Conservation (phyloP, 371 early-diverging fungal species). For the Furculomyces boomerangus region DNA sequence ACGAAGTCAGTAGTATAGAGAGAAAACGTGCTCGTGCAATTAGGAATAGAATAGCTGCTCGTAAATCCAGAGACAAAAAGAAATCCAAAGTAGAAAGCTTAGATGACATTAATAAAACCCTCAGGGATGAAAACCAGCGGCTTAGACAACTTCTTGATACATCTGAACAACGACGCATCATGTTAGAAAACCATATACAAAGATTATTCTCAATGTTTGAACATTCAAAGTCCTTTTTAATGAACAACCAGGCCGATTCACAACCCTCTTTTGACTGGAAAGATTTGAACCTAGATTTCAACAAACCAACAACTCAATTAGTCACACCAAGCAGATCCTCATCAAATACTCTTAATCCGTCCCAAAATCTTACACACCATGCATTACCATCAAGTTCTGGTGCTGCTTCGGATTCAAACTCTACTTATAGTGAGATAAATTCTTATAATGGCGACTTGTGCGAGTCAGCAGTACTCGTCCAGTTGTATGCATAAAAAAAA, state of each 20-base stretch:
- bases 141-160: conserved; percentile 36
- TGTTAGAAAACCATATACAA: conserved; percentile 36
- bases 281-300: too few relatives aligned
- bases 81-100: conserved; percentile 57
- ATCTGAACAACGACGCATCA: conserved; percentile 39
- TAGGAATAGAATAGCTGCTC: conserved; percentile 80
- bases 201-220: conserved; percentile 32
- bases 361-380: background rate
- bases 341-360: background rate
- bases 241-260: conserved; percentile 1
- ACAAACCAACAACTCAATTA: background rate
- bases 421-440: background rate
- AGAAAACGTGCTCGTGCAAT: conserved; percentile 44
- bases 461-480: conserved; percentile 27
- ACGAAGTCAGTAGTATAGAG: conserved; percentile 7
- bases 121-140: conserved; percentile 41
- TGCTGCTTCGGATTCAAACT: background rate
- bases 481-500: conserved; percentile 18
- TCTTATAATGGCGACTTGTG: conserved; percentile 23
- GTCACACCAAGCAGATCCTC: background rate
- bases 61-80: conserved; percentile 76
- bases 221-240: conserved; percentile 10
- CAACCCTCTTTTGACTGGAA: too few relatives aligned
- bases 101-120: conserved; percentile 42
- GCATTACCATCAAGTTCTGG: background rate